A percentile compares a stretch with the other conserved stretches of the same genome.
Conservation (phyloP, 441 rosid genomes). For the Heliophila coronopifolia region DNA sequence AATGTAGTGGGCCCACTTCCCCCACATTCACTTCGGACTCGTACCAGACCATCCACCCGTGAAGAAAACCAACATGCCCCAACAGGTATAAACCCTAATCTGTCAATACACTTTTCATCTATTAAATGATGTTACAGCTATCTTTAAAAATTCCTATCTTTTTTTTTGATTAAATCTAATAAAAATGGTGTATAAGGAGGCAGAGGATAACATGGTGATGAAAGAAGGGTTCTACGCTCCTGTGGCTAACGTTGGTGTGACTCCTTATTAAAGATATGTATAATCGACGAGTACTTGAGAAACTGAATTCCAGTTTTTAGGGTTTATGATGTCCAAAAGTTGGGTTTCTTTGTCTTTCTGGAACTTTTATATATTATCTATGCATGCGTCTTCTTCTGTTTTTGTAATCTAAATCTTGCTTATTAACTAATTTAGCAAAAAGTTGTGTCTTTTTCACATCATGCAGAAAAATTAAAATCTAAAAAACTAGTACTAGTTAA, state of each 20-base stretch:
- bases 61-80: conserved; percentile 73
- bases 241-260: conserved; percentile 57
- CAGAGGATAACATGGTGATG: conserved; percentile 62
- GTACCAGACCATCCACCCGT: conserved; percentile 97
- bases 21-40: conserved; percentile 95
- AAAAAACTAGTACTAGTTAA: too few relatives aligned
- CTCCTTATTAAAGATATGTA: conserved; percentile 41
- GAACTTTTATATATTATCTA: conserved; percentile 7
- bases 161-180: conserved; percentile 4
- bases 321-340: conserved; percentile 16
- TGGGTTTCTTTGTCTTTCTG: conserved; percentile 26
- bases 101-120: conserved; percentile 27
- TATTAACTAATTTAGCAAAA: neutral
- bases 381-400: conserved; percentile 17
- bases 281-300: conserved; percentile 16
- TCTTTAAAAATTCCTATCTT: too few relatives aligned
- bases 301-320: conserved; percentile 6
- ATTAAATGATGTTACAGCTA: too few relatives aligned
- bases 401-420: conserved; percentile 28
- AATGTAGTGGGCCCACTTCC: conserved; percentile 97
- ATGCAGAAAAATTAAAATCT: too few relatives aligned
- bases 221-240: conserved; percentile 76
- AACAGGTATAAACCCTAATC: conserved; percentile 48
- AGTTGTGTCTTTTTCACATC: too few relatives aligned
- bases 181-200: conserved; percentile 42